Percentiles rank a stretch among this genome's conserved stretches.
Evolutionary conservation across 345 rosid species (phyloP).

Genomic region (Alliaria petiolata): DNA sequence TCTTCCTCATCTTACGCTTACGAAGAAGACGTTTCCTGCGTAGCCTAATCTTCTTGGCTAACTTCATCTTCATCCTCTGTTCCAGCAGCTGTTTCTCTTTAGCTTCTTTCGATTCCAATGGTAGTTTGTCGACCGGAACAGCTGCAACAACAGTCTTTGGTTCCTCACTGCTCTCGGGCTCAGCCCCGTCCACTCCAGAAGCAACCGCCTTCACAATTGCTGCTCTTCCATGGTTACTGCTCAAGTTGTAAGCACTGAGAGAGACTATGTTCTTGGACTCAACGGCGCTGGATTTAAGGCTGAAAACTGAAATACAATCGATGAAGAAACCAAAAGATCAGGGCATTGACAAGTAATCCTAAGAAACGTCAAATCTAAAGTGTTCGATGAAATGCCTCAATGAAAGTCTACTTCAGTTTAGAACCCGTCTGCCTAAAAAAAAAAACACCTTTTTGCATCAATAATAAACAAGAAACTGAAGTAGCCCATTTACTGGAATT

Average conservation of each 20-base stretch:
- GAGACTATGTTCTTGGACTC: constrained; percentile 18
- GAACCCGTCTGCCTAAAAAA: not conserved
- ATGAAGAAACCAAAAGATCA: too few species aligned
- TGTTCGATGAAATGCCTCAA: constrained; percentile 19
- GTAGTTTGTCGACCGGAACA: constrained; percentile 52
- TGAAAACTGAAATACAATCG: constrained; percentile 13
- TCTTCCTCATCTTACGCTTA: constrained; percentile 88
- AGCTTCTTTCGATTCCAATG: constrained; percentile 52
- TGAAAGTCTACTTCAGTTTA: not conserved
- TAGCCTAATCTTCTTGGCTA: constrained; percentile 80
- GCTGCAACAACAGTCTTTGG: constrained; percentile 38
- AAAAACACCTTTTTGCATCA: not conserved
- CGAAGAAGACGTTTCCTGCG: constrained; percentile 76
- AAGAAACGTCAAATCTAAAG: not conserved
- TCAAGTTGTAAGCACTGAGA: constrained; percentile 35
- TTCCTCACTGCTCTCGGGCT: constrained; percentile 29
- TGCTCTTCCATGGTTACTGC: constrained; percentile 17
- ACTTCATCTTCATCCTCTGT: constrained; percentile 77
- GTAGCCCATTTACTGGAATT: not conserved
- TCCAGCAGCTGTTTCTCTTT: constrained; percentile 63
- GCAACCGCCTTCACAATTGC: constrained; percentile 37
- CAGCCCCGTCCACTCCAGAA: constrained; percentile 40
- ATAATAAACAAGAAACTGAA: not conserved
- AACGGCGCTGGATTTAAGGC: not conserved
- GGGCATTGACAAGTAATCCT: not conserved